Base-by-base conservation (phyloP, 495 filamentous ascomycete genomes). In the Cercophora newfieldiana region DNA sequence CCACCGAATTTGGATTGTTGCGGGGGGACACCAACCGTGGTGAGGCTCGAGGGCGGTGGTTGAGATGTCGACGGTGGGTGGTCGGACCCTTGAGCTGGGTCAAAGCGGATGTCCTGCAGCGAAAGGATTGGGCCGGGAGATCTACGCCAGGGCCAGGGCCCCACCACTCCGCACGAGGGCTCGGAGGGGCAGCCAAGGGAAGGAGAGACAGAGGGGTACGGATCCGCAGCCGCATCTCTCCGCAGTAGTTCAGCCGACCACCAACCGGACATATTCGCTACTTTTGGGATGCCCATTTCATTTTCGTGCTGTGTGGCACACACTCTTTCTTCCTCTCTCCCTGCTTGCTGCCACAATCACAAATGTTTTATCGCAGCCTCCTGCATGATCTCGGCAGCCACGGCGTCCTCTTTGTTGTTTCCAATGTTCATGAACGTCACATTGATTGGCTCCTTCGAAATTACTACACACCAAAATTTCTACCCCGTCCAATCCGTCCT, bases 61-160 rank as follows among this genome's bases (percentile, higher is more conserved):
- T 16, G 16, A 26, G 18, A 10, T 28, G 21, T 55, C 21, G 51
- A 24, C 22, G 8, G 51, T 3, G 18, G 10, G 51, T 22, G 51
- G 14, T 55, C 26, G 51, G 51, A 22, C 51, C 51, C n/a, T 18
- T 25, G 51, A 7, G 22, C 16, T 24, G 21, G 51, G 51, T 28
- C 51, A 18, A 25, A 55, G 51, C 51, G 51, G 51, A 55, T 55
- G 22, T 55, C 26, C 22, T 28, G 51, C 51, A 55, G 51, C 51
- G 51, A 55, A 14, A 26, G 44, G 16, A 24, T 26, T 55, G 22
- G 51, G 16, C 16, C 51, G 51, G 51, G 51, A 55, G 51, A 55
- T 55, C 51, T 55, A 22, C 51, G 26, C 51, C 51, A 55, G 51
- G 51, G 26, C 51, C 51, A 55, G 8, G 19, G 3, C 51, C 16